phyloP scores from a whole-genome alignment of 306 rosid genomes.

The Acacia melanoxylon region DNA sequence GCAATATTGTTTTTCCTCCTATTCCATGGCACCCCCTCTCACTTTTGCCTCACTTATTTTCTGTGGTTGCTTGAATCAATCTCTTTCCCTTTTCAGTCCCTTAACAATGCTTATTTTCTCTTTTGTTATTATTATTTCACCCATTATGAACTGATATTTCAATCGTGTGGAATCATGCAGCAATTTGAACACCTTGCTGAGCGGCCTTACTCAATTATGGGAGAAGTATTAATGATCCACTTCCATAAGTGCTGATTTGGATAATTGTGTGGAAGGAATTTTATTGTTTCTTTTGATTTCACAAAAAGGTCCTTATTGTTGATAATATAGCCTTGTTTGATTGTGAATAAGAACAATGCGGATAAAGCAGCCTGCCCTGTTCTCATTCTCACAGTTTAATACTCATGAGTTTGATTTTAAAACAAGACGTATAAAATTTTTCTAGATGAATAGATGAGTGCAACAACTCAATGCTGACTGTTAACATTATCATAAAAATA shows the following conservation, averaged over 20 bases:
- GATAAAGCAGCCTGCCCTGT: conserved; percentile 1
- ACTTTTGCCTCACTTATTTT: not conserved
- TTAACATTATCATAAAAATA: not conserved
- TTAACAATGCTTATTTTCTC: not conserved
- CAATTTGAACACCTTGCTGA: conserved; percentile 47
- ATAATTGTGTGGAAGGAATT: not conserved
- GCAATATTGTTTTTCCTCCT: not conserved
- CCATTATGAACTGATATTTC: not conserved
- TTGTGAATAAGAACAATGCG: not conserved
- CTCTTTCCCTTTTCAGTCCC: not conserved
- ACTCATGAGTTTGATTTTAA: not conserved
- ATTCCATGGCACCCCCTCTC: not conserved
- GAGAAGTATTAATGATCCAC: conserved; percentile 53
- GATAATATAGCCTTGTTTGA: not conserved
- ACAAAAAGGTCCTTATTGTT: not conserved
- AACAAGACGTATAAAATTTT: not conserved
- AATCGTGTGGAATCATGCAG: conserved; percentile 41
- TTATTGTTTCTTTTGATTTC: conserved; percentile 18
- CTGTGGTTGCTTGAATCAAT: not conserved
- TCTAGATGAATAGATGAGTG: not conserved
- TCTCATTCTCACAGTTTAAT: conserved; percentile 7
- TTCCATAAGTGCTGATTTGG: conserved; percentile 19
- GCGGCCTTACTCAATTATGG: conserved; percentile 47
- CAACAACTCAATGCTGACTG: not conserved
- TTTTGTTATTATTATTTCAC: not conserved